Evolutionary conservation across 2,329 filamentous ascomycete species (phyloP).

Genomic region (Tolypocladium tropicale): DNA sequence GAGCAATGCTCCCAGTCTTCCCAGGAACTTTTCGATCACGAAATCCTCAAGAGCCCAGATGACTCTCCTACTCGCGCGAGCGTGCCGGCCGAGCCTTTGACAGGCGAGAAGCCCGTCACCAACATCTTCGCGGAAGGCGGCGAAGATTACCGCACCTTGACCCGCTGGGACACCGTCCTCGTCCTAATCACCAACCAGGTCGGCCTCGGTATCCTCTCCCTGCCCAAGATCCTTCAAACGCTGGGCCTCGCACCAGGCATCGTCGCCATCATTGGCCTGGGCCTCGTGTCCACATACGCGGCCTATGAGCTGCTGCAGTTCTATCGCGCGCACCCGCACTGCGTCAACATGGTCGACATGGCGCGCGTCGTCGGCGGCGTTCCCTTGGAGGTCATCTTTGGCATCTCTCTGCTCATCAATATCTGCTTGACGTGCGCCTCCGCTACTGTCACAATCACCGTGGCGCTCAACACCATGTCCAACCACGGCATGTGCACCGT

Average conservation of each 20-base stretch:
- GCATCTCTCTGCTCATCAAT: slow-evolving; percentile 59
- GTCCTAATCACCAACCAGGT: slow-evolving; percentile 24
- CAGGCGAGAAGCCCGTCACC: slow-evolving; percentile 7
- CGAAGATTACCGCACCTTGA: slow-evolving; percentile 22
- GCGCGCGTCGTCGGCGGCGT: slow-evolving; percentile 37
- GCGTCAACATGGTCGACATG: slow-evolving; percentile 64
- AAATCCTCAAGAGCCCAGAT: too few species aligned
- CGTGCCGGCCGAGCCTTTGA: too few species aligned
- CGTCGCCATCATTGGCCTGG: slow-evolving; percentile 54
- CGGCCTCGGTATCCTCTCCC: slow-evolving; percentile 47
- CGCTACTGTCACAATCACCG: slow-evolving; percentile 54
- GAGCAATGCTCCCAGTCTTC: background rate
- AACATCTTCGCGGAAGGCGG: slow-evolving; percentile 19
- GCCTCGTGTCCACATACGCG: slow-evolving; percentile 54
- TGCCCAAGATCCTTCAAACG: slow-evolving; percentile 59
- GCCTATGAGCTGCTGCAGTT: slow-evolving; percentile 49
- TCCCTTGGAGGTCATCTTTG: slow-evolving; percentile 14
- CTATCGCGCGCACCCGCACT: slow-evolving; percentile 56
- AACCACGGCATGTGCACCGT: slow-evolving; percentile 54
- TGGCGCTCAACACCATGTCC: slow-evolving; percentile 60
- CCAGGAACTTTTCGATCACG: background rate
- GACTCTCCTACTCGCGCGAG: too few species aligned
- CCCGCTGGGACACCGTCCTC: slow-evolving; percentile 21
- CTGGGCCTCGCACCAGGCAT: slow-evolving; percentile 58
- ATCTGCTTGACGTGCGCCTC: slow-evolving; percentile 62